These are phyloP conservation scores for Olyra latifolia DNA, from an alignment of 176 grass and related monocot species.

Conservation along the genomic window DNA sequence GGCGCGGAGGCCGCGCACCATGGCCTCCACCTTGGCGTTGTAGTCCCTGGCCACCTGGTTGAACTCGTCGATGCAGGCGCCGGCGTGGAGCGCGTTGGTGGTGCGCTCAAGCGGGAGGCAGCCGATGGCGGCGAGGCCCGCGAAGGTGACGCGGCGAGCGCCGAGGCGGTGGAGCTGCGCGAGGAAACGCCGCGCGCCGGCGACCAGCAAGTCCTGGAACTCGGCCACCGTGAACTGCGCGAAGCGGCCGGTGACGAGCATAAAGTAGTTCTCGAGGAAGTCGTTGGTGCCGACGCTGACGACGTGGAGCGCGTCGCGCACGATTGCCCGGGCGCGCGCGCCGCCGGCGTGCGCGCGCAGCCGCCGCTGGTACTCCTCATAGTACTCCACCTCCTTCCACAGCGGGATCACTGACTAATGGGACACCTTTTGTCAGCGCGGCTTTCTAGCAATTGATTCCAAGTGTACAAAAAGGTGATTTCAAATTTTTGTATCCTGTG, in stretches of 20 bases:
- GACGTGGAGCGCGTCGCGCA: slow-evolving; percentile 56
- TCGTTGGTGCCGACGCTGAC: slow-evolving; percentile 85
- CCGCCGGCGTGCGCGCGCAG: slow-evolving; percentile 41
- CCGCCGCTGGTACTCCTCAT: slow-evolving; percentile 55
- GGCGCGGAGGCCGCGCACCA: slow-evolving; percentile 30
- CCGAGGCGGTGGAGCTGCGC: slow-evolving; percentile 46
- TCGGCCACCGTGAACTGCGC: slow-evolving; percentile 40
- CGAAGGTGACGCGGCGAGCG: slow-evolving; percentile 51
- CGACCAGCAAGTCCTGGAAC: slow-evolving; percentile 54
- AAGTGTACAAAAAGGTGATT: no score
- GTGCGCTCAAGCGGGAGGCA: slow-evolving; percentile 76
- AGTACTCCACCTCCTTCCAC: slow-evolving; percentile 67
- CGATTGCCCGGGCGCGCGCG: slow-evolving; percentile 19
- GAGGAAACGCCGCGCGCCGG: slow-evolving; percentile 35
- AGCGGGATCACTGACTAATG: slow-evolving; percentile 70
- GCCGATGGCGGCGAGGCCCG: slow-evolving; percentile 48
- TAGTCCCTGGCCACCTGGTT: slow-evolving; percentile 56
- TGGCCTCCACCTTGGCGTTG: slow-evolving; percentile 52
- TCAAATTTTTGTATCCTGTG: no score
- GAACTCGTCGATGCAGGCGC: slow-evolving; percentile 59
- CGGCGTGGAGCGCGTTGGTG: slow-evolving; percentile 33
- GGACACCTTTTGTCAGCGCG: not conserved
- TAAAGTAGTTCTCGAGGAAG: slow-evolving; percentile 69
- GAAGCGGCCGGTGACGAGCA: slow-evolving; percentile 37
- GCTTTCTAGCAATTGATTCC: not conserved